phyloP scores from a whole-genome alignment of 2,329 filamentous ascomycete species.

The Fusarium beomiforme region DNA sequence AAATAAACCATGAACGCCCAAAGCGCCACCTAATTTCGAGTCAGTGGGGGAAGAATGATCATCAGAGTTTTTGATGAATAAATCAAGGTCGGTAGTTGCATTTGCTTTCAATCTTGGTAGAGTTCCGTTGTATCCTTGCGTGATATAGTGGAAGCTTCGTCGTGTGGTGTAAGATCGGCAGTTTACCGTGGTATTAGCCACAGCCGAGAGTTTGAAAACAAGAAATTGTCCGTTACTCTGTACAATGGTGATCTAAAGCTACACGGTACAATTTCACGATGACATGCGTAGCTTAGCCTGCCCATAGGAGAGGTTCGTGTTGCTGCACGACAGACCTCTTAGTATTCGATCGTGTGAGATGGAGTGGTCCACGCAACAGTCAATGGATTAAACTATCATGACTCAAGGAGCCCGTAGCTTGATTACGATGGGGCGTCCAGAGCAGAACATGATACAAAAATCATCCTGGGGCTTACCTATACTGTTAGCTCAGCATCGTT shows the following conservation, averaged over 20 bases:
- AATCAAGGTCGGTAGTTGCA: neutral
- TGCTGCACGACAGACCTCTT: neutral
- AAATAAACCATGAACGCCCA: neutral
- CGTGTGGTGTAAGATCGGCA: slow-evolving; percentile 16
- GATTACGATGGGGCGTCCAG: neutral
- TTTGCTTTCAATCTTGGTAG: neutral
- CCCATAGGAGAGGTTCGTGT: neutral
- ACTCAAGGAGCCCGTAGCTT: neutral
- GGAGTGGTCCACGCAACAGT: neutral
- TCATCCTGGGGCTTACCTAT: neutral
- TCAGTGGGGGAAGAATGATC: slow-evolving; percentile 8
- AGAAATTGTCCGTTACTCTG: neutral
- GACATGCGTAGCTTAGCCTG: neutral
- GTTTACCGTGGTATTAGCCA: neutral
- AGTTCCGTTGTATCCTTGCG: neutral
- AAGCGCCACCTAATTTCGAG: slow-evolving; percentile 38
- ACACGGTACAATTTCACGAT: neutral
- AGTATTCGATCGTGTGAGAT: neutral
- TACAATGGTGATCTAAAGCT: neutral
- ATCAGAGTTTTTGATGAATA: neutral
- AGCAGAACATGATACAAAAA: neutral
- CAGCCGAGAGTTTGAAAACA: neutral
- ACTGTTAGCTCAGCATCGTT: neutral
- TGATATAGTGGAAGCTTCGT: slow-evolving; percentile 2
- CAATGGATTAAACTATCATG: neutral